These are phyloP conservation scores for Penicillium goetzii DNA, from an alignment of 495 filamentous ascomycete species.

Conservation along the genomic window DNA sequence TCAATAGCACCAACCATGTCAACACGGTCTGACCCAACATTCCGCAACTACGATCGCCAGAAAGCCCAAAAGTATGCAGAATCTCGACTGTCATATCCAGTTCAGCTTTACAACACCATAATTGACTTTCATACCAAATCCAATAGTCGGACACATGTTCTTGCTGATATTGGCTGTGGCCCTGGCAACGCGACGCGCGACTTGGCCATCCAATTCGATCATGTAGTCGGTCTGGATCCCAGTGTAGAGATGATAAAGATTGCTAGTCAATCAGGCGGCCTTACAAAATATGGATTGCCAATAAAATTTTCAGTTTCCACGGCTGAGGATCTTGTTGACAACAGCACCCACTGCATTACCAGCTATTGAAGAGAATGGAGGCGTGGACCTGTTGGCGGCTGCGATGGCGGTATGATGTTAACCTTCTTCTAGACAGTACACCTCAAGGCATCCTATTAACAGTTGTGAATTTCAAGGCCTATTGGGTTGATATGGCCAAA, in stretches of 20 bases:
- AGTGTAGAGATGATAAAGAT: not conserved
- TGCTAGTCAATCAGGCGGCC: not conserved
- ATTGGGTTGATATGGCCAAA: not conserved
- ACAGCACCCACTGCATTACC: not conserved
- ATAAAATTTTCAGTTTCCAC: not conserved
- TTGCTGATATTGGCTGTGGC: no score
- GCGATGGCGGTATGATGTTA: not conserved
- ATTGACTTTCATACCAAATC: not conserved
- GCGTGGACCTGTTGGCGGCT: not conserved
- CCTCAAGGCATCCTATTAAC: not conserved
- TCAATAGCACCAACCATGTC: no score
- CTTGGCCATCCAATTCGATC: not conserved
- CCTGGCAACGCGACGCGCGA: not conserved
- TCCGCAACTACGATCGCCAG: no score
- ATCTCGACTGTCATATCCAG: no score
- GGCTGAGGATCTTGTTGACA: not conserved
- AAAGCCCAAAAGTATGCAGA: no score
- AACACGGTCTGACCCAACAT: no score
- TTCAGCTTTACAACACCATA: no score
- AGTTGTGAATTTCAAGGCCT: not conserved
- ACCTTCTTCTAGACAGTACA: not conserved
- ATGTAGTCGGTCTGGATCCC: not conserved
- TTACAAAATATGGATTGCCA: not conserved
- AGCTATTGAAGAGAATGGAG: not conserved
- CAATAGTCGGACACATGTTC: no score